Conservation (phyloP, 768 basidiomycete species). For the Stropharia rugosoannulata region DNA sequence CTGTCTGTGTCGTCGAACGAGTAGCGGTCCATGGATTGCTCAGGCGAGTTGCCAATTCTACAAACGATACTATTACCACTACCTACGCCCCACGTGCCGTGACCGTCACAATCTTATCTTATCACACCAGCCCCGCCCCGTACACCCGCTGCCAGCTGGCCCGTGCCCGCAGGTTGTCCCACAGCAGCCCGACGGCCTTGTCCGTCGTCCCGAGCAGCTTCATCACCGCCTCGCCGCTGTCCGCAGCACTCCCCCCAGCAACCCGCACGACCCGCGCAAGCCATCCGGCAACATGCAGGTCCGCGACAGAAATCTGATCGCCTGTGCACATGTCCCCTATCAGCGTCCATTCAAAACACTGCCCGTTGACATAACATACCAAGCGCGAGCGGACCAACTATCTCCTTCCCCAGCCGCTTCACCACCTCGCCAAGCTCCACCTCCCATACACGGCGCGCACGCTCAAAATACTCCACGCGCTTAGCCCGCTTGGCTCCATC, state of each 20-base stretch:
- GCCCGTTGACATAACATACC: constrained; percentile 41
- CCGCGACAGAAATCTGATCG: constrained; percentile 80
- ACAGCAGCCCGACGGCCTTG: constrained; percentile 67
- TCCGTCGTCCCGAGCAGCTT: constrained; percentile 54
- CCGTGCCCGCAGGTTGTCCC: constrained; percentile 64
- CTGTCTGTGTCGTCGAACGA: constrained; percentile 46
- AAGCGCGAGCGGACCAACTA: constrained; percentile 62
- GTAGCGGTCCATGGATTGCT: constrained; percentile 14
- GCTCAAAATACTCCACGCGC: constrained; percentile 50
- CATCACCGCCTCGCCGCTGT: constrained; percentile 52
- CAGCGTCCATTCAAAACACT: not conserved
- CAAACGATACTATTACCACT: too few relatives aligned
- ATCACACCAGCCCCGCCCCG: constrained; percentile 31
- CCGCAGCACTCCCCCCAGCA: constrained; percentile 48
- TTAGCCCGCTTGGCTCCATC: constrained; percentile 35
- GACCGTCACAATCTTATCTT: too few relatives aligned
- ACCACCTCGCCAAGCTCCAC: constrained; percentile 44
- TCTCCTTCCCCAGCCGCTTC: constrained; percentile 48
- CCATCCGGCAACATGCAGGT: constrained; percentile 82
- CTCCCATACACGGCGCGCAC: constrained; percentile 55
- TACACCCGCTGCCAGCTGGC: constrained; percentile 76
- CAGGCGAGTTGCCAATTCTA: too few relatives aligned
- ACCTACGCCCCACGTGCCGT: too few relatives aligned
- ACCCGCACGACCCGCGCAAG: constrained; percentile 58
- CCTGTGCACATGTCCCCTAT: constrained; percentile 38